These are phyloP conservation scores for Rhizopus arrhizus DNA, from an alignment of 371 early-diverging fungal species.

Conservation along the genomic window DNA sequence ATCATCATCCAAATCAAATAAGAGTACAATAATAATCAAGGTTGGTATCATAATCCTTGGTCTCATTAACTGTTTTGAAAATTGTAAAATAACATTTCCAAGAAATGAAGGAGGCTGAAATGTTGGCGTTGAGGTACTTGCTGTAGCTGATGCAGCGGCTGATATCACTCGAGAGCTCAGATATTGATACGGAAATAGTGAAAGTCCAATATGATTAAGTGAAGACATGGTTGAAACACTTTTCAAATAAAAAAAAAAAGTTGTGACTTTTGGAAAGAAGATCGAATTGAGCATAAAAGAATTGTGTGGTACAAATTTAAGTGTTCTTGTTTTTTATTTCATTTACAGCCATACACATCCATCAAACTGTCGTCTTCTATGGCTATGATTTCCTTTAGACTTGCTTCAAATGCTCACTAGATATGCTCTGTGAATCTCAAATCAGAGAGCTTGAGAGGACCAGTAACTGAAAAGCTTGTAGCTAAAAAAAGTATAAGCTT, in stretches of 20 bases:
- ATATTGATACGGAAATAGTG: slow-evolving; percentile 30
- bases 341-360: no score
- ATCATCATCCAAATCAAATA: slow-evolving; percentile 49
- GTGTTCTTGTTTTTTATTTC: no score
- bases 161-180: slow-evolving; percentile 30
- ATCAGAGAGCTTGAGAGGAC: no score
- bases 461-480: no score
- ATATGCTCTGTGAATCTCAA: no score
- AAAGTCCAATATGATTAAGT: slow-evolving; percentile 14
- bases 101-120: slow-evolving; percentile 32
- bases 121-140: slow-evolving; percentile 6
- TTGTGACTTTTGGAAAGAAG: not conserved
- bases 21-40: slow-evolving; percentile 40
- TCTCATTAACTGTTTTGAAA: slow-evolving; percentile 42
- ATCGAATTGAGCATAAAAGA: no score
- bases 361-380: no score
- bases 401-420: no score
- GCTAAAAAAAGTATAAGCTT: no score
- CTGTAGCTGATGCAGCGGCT: slow-evolving; percentile 25
- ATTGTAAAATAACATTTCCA: slow-evolving; percentile 43
- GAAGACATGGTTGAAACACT: slow-evolving; percentile 6
- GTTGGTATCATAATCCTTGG: slow-evolving; percentile 42
- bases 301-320: no score
- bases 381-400: no score
- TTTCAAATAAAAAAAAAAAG: not conserved